Evolutionary conservation across 2,329 filamentous ascomycete species (phyloP).

Genomic region (Metarhizium humberi): DNA sequence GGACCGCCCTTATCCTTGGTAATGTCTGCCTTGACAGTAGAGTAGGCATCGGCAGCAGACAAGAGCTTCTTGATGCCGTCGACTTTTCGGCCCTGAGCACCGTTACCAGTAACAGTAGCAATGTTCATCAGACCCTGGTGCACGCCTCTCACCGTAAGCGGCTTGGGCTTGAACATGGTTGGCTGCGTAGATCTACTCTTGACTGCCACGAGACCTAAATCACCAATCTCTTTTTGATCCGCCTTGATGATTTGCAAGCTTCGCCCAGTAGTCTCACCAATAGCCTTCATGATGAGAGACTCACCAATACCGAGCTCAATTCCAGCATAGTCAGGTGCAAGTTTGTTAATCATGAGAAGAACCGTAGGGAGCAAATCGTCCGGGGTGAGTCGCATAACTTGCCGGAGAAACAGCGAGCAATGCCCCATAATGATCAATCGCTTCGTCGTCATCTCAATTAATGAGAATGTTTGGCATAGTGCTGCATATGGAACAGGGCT

Average conservation of each 20-base stretch:
- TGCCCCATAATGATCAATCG: constrained; percentile 80
- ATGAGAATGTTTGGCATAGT: constrained; percentile 86
- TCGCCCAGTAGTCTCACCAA: constrained; percentile 87
- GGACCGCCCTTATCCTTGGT: constrained; percentile 85
- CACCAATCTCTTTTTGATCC: constrained; percentile 93
- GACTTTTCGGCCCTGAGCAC: constrained; percentile 83
- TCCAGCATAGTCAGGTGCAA: constrained; percentile 91
- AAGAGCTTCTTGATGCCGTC: constrained; percentile 92
- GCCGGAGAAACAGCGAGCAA: constrained; percentile 82
- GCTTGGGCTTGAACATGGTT: constrained; percentile 97
- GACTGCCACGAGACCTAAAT: constrained; percentile 86
- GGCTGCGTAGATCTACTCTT: constrained; percentile 93
- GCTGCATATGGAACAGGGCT: constrained; percentile 89
- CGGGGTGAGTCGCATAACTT: constrained; percentile 87
- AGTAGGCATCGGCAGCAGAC: constrained; percentile 74
- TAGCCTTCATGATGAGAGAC: constrained; percentile 97
- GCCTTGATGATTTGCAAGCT: constrained; percentile 84
- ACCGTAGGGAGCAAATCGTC: constrained; percentile 81
- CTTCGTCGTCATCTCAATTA: constrained; percentile 92
- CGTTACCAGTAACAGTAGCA: constrained; percentile 77
- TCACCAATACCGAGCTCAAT: constrained; percentile 98
- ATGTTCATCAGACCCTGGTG: constrained; percentile 83
- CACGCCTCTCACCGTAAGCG: constrained; percentile 77
- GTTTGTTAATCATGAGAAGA: constrained; percentile 94
- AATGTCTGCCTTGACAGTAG: constrained; percentile 75